Percentiles rank a stretch among this genome's conserved stretches.
phyloP scores from a whole-genome alignment of 2,329 filamentous ascomycete species.

The Talaromyces marneffei region DNA sequence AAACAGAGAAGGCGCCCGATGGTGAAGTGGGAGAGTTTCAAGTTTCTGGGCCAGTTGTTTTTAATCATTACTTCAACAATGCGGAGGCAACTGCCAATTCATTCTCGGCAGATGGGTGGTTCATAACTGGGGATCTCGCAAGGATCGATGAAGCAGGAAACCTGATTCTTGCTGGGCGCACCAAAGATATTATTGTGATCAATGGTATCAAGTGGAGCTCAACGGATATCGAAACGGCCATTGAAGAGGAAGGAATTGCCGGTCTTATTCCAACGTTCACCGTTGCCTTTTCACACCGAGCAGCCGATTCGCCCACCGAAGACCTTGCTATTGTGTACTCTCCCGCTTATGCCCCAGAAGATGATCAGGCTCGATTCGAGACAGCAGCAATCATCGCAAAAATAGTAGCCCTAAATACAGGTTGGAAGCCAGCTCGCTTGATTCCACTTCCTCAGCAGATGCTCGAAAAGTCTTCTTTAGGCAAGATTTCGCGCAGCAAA shows the following conservation, averaged over 20 bases:
- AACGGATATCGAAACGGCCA: conserved; percentile 29
- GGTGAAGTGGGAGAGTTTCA: conserved; percentile 10
- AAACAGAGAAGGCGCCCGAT: neutral
- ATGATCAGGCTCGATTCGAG: conserved; percentile 21
- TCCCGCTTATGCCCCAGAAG: conserved; percentile 21
- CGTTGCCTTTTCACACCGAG: conserved; percentile 34
- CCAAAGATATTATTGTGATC: conserved; percentile 36
- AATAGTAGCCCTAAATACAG: conserved; percentile 19
- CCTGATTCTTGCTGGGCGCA: conserved; percentile 36
- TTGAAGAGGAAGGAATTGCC: conserved; percentile 30
- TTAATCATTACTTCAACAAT: conserved; percentile 20
- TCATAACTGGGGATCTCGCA: conserved; percentile 20
- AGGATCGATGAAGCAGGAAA: conserved; percentile 31
- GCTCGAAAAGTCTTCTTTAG: conserved; percentile 33
- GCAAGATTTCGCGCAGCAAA: conserved; percentile 34
- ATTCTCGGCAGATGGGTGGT: conserved; percentile 22
- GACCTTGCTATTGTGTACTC: conserved; percentile 32
- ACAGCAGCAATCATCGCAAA: conserved; percentile 21
- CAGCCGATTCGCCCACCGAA: conserved; percentile 27
- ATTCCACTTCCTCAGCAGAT: conserved; percentile 22
- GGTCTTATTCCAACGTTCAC: conserved; percentile 22
- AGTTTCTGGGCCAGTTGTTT: conserved; percentile 14
- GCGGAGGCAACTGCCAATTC: conserved; percentile 15
- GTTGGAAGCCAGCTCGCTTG: conserved; percentile 21
- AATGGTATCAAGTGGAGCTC: conserved; percentile 38